phyloP scores from a whole-genome alignment of 306 rosid genomes.

The Citrullus mucosospermus region DNA sequence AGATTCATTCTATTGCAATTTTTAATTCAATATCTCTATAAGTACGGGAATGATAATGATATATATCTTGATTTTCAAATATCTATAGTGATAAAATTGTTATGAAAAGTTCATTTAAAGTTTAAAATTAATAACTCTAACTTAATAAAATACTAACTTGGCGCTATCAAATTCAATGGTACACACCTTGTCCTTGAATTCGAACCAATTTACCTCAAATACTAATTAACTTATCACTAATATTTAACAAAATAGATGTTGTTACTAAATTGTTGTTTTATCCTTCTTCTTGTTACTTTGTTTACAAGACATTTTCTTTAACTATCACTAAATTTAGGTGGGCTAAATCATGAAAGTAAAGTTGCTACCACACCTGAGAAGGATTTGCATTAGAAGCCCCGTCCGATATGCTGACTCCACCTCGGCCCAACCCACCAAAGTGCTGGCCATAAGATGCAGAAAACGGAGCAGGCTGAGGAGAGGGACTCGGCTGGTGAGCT shows the following conservation, averaged over 20 bases:
- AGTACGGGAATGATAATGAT: too few relatives aligned
- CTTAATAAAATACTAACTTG: background rate
- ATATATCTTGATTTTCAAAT: background rate
- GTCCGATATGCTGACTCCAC: slow-evolving; percentile 36
- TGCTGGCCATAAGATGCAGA: slow-evolving; percentile 67
- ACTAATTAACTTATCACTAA: background rate
- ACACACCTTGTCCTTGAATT: background rate
- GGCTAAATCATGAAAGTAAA: background rate
- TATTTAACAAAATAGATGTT: background rate
- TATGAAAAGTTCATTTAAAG: background rate
- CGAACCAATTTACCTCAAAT: background rate
- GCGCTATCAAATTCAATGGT: background rate
- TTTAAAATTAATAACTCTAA: background rate
- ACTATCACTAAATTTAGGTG: background rate
- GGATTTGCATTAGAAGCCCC: slow-evolving; percentile 33
- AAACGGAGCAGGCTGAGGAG: slow-evolving; percentile 32
- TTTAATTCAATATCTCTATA: too few relatives aligned
- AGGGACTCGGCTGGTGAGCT: slow-evolving; percentile 42
- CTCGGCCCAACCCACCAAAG: slow-evolving; percentile 65
- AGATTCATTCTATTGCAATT: background rate
- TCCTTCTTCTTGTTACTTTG: background rate
- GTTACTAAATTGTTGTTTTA: background rate
- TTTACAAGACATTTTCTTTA: background rate
- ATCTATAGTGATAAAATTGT: background rate
- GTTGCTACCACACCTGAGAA: slow-evolving; percentile 36